phyloP scores from a whole-genome alignment of 2,329 filamentous ascomycete genomes.

The Alternaria brassicicola region DNA sequence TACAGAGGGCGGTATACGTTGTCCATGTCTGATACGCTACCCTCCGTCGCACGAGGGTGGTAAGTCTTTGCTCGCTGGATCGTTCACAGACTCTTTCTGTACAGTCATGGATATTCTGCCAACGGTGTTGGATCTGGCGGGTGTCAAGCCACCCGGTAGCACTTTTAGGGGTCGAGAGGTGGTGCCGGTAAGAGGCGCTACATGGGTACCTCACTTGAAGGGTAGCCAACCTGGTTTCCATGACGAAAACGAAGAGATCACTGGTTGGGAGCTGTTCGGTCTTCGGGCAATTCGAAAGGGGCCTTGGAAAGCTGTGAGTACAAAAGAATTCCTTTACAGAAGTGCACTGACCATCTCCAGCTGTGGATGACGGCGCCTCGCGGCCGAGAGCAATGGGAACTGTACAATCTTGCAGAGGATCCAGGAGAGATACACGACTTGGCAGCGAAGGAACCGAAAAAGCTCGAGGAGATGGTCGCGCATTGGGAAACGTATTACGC shows the following conservation, averaged over 20 bases:
- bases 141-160: constrained; percentile 37
- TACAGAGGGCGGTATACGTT: constrained; percentile 29
- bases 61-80: neutral
- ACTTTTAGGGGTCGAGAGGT: constrained; percentile 35
- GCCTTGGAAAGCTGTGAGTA: neutral
- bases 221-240: constrained; percentile 57
- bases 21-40: neutral
- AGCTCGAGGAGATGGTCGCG: neutral
- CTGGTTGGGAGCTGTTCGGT: neutral
- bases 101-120: constrained; percentile 50
- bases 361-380: constrained; percentile 62
- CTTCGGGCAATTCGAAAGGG: neutral
- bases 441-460: neutral
- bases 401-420: constrained; percentile 61
- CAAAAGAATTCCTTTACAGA: neutral
- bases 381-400: constrained; percentile 62
- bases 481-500: neutral
- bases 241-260: constrained; percentile 46
- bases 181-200: constrained; percentile 8
- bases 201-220: neutral
- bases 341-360: constrained; percentile 41
- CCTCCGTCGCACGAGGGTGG: neutral
- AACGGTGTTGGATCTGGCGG: constrained; percentile 46
- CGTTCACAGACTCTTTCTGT: constrained; percentile 28
- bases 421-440: constrained; percentile 59